These are phyloP conservation scores for Cardamine occulta DNA, from an alignment of 345 rosid genomes.

Conservation along the genomic window DNA sequence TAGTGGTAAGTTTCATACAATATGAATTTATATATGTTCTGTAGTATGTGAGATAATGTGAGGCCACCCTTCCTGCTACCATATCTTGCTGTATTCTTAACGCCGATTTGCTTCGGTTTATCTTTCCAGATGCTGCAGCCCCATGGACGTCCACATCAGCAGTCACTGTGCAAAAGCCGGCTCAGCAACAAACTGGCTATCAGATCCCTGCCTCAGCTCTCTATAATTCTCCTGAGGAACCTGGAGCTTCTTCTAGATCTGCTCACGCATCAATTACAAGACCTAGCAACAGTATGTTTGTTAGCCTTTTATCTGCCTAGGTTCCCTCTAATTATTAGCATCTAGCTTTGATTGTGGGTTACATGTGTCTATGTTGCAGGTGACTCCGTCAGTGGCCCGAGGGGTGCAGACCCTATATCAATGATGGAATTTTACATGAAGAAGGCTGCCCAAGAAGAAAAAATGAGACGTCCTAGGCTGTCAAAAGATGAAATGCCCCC, in stretches of 20 bases:
- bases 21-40: slow-evolving; percentile 9
- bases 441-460: slow-evolving; percentile 97
- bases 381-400: slow-evolving; percentile 45
- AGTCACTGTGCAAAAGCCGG: slow-evolving; percentile 52
- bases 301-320: slow-evolving; percentile 8
- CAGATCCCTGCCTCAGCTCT: slow-evolving; percentile 93
- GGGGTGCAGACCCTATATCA: slow-evolving; percentile 81
- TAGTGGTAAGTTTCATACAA: slow-evolving; percentile 47
- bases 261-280: slow-evolving; percentile 49
- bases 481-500: slow-evolving; percentile 99
- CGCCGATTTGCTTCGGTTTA: background rate
- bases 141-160: slow-evolving; percentile 51
- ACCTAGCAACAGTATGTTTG: slow-evolving; percentile 49
- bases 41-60: slow-evolving; percentile 19
- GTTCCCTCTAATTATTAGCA: background rate
- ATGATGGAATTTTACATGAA: slow-evolving; percentile 99
- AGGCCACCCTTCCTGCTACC: slow-evolving; percentile 11
- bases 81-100: slow-evolving; percentile 29
- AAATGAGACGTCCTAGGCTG: slow-evolving; percentile 82
- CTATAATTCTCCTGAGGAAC: slow-evolving; percentile 65
- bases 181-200: slow-evolving; percentile 64
- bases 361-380: slow-evolving; percentile 37
- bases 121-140: slow-evolving; percentile 55
- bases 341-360: slow-evolving; percentile 29
- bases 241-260: slow-evolving; percentile 44